Percentiles rank a stretch among this genome's conserved stretches.
These are phyloP conservation scores for Symmetrospora coprosmae DNA, from an alignment of 768 basidiomycete genomes.

Conservation along the genomic window DNA sequence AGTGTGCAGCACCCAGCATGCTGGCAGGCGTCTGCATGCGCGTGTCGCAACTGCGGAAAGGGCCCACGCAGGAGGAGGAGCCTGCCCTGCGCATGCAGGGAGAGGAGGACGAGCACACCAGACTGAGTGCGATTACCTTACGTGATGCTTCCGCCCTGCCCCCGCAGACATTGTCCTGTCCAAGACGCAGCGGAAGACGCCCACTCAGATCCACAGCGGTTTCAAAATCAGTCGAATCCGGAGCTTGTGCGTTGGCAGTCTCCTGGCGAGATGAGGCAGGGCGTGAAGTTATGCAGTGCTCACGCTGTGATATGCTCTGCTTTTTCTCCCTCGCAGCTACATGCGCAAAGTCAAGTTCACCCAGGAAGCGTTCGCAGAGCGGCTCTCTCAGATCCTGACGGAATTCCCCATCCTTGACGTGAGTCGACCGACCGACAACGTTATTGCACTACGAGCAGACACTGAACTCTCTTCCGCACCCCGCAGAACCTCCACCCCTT, in stretches of 20 bases:
- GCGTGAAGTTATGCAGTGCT: background rate
- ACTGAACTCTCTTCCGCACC: background rate
- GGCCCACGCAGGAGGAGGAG: too few species aligned
- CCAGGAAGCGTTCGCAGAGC: slow-evolving; percentile 90
- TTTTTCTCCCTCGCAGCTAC: slow-evolving; percentile 42
- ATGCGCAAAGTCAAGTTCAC: slow-evolving; percentile 99
- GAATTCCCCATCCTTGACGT: slow-evolving; percentile 98
- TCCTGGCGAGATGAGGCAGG: background rate
- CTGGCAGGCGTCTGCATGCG: too few species aligned
- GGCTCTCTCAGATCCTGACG: slow-evolving; percentile 75
- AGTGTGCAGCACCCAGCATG: slow-evolving; percentile 24
- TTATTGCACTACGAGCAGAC: background rate
- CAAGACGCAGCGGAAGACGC: slow-evolving; percentile 92
- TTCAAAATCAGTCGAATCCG: slow-evolving; percentile 98
- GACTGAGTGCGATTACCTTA: too few species aligned
- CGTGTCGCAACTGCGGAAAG: too few species aligned
- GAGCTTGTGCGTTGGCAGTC: slow-evolving; percentile 46
- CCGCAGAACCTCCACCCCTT: slow-evolving; percentile 82
- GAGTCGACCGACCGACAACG: slow-evolving; percentile 39
- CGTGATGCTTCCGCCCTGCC: too few species aligned
- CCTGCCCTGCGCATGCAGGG: too few species aligned
- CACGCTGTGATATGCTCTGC: background rate
- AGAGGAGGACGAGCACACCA: too few species aligned
- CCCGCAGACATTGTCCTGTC: slow-evolving; percentile 83
- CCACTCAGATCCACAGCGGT: slow-evolving; percentile 97